phyloP scores from a whole-genome alignment of 306 rosid genomes.

The Trifolium fragiferum region DNA sequence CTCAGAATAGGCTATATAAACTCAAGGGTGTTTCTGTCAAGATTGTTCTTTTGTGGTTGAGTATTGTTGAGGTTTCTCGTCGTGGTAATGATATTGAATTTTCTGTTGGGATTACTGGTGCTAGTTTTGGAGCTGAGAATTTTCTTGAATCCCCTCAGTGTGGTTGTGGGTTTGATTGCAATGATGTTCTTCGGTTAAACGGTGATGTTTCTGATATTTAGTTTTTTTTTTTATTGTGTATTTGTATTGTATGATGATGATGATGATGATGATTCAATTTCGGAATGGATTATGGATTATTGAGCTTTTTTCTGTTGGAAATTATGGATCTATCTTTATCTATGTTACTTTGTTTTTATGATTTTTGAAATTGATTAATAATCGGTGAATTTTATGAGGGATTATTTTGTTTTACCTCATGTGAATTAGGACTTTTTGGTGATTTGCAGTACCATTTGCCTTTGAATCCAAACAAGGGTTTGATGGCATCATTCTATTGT shows the following conservation, averaged over 20 bases:
- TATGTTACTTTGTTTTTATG: not conserved
- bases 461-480: constrained; percentile 6
- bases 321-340: constrained; percentile 26
- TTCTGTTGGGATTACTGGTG: constrained; percentile 52
- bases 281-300: not conserved
- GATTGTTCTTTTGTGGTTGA: constrained; percentile 58
- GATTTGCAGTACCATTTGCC: constrained; percentile 13
- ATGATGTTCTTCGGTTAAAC: not conserved
- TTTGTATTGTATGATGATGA: not conserved
- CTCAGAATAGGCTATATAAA: constrained; percentile 47
- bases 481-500: not conserved
- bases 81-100: constrained; percentile 46
- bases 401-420: not conserved
- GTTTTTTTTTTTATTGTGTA: not conserved
- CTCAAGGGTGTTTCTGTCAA: constrained; percentile 62
- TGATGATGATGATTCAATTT: not conserved
- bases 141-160: constrained; percentile 49
- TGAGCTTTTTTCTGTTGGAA: not conserved
- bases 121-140: constrained; percentile 29
- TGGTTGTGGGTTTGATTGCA: constrained; percentile 49
- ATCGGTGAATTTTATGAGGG: constrained; percentile 3
- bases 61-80: constrained; percentile 56
- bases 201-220: constrained; percentile 46
- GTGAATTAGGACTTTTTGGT: constrained; percentile 18
- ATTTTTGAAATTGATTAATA: not conserved